phyloP scores from a whole-genome alignment of 805 yeast species.

The Pichia insulana region DNA sequence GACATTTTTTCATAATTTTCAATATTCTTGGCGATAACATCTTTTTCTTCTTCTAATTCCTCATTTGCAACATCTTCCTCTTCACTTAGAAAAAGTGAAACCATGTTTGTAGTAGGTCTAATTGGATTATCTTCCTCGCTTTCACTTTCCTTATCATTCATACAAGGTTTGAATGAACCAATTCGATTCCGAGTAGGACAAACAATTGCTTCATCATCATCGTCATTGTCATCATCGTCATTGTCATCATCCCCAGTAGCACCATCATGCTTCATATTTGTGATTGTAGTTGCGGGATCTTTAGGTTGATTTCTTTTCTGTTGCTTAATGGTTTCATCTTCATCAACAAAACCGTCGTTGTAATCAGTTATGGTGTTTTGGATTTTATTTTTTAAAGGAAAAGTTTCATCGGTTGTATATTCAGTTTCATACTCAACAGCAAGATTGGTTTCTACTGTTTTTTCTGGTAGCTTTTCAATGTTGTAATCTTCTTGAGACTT shows the following conservation, averaged over 20 bases:
- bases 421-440: too few species aligned
- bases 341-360: too few species aligned
- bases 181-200: not conserved
- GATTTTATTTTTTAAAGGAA: too few species aligned
- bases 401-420: too few species aligned
- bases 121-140: not conserved
- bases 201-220: conserved; percentile 7
- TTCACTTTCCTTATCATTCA: not conserved
- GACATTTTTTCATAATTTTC: conserved; percentile 18
- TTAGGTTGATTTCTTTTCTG: not conserved
- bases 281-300: not conserved
- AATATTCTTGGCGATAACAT: conserved; percentile 7
- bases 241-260: not conserved
- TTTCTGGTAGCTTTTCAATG: too few species aligned
- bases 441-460: too few species aligned
- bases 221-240: conserved; percentile 6
- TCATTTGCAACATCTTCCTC: conserved; percentile 5
- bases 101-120: not conserved
- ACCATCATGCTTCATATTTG: not conserved
- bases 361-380: too few species aligned
- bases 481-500: too few species aligned
- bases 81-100: conserved; percentile 1
- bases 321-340: not conserved
- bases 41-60: not conserved
- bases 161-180: not conserved